Evolutionary conservation across 164 flowering plant species (phyloP).

Genomic region (Hamamelis virginiana): DNA sequence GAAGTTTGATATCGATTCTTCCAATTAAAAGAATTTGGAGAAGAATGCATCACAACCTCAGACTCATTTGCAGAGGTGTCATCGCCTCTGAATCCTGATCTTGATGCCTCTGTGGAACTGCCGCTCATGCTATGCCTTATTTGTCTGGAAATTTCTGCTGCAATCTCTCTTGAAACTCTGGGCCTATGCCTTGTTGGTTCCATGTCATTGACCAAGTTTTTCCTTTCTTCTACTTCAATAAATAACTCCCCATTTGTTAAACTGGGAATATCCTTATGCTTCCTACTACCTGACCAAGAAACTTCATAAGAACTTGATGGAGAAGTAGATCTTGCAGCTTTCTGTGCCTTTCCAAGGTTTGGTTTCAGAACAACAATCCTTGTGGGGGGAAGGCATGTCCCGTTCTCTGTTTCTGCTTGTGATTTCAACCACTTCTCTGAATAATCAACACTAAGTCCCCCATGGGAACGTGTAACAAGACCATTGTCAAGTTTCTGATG

Average conservation of each 20-base stretch:
- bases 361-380: constrained; percentile 26
- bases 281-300: constrained; percentile 8
- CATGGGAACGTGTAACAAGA: neutral
- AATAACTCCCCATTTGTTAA: neutral
- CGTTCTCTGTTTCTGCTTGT: constrained; percentile 7
- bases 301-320: constrained; percentile 3
- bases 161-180: constrained; percentile 10
- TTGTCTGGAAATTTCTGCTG: neutral
- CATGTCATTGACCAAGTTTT: constrained; percentile 1
- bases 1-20: neutral
- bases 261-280: constrained; percentile 4
- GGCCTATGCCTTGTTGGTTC: constrained; percentile 5
- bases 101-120: neutral
- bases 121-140: neutral
- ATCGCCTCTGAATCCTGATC: neutral
- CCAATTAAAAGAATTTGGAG: neutral
- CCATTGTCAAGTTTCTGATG: constrained; percentile 13
- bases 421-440: neutral
- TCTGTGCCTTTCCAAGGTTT: constrained; percentile 9
- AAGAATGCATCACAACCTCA: neutral
- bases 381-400: neutral
- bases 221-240: constrained; percentile 11
- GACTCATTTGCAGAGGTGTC: neutral
- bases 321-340: neutral
- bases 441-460: constrained; percentile 5